Evolutionary conservation across 192 early-diverging fungal species (phyloP), one percentile per base, ranked within the genome.

Genomic region (Rhizophagus clarus): DNA sequence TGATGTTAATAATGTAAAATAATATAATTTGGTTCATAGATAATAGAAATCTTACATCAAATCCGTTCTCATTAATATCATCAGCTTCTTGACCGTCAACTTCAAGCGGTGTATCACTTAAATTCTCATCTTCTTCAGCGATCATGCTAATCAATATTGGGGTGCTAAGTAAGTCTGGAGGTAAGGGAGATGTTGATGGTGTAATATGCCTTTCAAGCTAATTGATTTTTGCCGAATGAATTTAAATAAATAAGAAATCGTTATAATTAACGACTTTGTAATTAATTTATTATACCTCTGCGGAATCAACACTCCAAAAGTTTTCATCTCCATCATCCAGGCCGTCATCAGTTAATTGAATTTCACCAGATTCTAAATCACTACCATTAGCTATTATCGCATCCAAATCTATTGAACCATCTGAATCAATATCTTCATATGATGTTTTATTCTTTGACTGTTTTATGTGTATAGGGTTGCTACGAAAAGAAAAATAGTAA

Each of bases 281-380:
- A 64, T 14, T 10, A 22, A 69, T 9, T 69, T 7, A 37, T 69
- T 14, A 37, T 77, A 77, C 76, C 76, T 79, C 77, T 24, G 42
- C 60, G n/a, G 77, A 28, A 60, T 79, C 77, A 70, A 79, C 51
- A 37, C 68, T 79, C 77, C 77, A 79, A 32, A 79, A 79, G 7
- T 70, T 26, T 22, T 79, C 77, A 34, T 79, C 67, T 8, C 49
- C 77, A 71, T 69, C 66, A 70, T 70, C 49, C 22, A 70, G 2
- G 7, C 29, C 67, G 34, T 79, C 77, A 70, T 62, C 51, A 14
- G 49, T 24, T 22, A 61, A n/a, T 29, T 37, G 28, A 28, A 67
- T 68, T 60, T 17, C 29, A 49, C 67, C 42, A 17, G 77, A 79
- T 11, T 70, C 77, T n/a, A 79, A 70, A 79, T 79, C 77, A 69